Percentiles rank a stretch among this genome's conserved stretches.
Conservation (phyloP, 192 early-diverging fungal genomes). For the Rhizoclosmatium globosum region DNA sequence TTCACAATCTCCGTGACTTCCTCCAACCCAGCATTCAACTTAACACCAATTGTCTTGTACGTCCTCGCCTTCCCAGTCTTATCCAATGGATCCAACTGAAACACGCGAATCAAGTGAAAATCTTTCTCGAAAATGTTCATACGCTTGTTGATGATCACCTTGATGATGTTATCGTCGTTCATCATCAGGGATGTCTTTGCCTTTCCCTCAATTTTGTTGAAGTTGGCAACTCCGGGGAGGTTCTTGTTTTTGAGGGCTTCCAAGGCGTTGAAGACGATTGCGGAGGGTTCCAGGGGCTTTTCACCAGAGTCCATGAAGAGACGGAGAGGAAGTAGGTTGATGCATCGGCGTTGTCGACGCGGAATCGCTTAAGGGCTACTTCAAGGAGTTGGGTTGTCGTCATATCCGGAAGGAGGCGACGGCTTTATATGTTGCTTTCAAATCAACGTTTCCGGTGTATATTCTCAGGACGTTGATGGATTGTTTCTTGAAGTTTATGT, state of each 20-base stretch:
- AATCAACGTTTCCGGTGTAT: slow-evolving; percentile 59
- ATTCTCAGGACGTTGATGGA: slow-evolving; percentile 59
- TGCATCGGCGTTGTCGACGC: slow-evolving; percentile 41
- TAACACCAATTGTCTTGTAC: slow-evolving; percentile 59
- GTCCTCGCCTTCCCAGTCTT: slow-evolving; percentile 44
- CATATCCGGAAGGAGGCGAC: slow-evolving; percentile 54
- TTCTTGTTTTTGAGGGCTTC: slow-evolving; percentile 49
- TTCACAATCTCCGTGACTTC: slow-evolving; percentile 50
- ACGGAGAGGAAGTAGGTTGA: slow-evolving; percentile 54
- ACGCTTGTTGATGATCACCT: slow-evolving; percentile 62
- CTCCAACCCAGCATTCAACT: slow-evolving; percentile 40
- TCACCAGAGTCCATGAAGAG: slow-evolving; percentile 56
- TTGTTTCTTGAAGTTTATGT: slow-evolving; percentile 1
- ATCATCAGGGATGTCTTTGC: slow-evolving; percentile 36
- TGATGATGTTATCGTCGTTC: slow-evolving; percentile 62
- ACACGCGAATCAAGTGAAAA: slow-evolving; percentile 53
- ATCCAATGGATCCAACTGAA: slow-evolving; percentile 41
- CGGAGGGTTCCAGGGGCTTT: slow-evolving; percentile 41
- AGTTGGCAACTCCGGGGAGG: slow-evolving; percentile 51
- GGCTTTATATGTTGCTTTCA: slow-evolving; percentile 60
- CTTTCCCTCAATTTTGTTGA: slow-evolving; percentile 21
- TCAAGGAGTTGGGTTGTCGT: slow-evolving; percentile 46
- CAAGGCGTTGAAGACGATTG: slow-evolving; percentile 46
- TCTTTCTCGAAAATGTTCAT: slow-evolving; percentile 58
- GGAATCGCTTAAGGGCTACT: slow-evolving; percentile 48